These are phyloP conservation scores for Penicillium antarcticum DNA, from an alignment of 495 filamentous ascomycete species.

Conservation along the genomic window DNA sequence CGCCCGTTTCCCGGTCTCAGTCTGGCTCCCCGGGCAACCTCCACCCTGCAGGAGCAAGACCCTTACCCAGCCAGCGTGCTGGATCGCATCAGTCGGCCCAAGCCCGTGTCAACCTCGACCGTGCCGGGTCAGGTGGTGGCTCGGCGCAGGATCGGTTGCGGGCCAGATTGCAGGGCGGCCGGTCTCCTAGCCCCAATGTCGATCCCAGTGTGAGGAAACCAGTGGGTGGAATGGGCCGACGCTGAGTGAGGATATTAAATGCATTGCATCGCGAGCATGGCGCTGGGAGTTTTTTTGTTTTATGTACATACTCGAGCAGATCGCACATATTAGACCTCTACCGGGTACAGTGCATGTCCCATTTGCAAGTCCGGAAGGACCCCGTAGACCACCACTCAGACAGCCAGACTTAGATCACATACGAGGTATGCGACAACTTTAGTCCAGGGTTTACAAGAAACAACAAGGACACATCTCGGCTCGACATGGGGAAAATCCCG, in stretches of 20 bases:
- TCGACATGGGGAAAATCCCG: slow-evolving; percentile 12
- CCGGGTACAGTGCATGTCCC: neutral
- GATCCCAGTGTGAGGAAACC: slow-evolving; percentile 39
- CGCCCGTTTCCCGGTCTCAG: slow-evolving; percentile 11
- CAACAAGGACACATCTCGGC: slow-evolving; percentile 7
- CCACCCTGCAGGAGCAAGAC: slow-evolving; percentile 49
- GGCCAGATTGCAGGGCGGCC: slow-evolving; percentile 58
- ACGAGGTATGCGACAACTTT: neutral
- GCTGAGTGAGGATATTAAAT: slow-evolving; percentile 12
- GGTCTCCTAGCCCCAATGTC: slow-evolving; percentile 37
- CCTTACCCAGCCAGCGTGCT: slow-evolving; percentile 65
- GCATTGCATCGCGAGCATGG: slow-evolving; percentile 23
- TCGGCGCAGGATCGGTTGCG: slow-evolving; percentile 68
- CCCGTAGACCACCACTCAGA: too few relatives aligned
- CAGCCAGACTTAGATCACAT: too few relatives aligned
- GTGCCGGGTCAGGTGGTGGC: slow-evolving; percentile 31
- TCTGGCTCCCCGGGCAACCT: slow-evolving; percentile 17
- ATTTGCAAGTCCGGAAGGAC: neutral
- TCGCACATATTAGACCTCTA: neutral
- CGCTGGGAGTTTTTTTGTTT: slow-evolving; percentile 16
- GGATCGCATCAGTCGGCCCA: slow-evolving; percentile 64
- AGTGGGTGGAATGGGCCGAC: slow-evolving; percentile 22
- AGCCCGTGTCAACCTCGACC: slow-evolving; percentile 40
- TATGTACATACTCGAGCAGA: neutral
- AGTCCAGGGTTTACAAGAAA: too few relatives aligned